Evolutionary conservation across 1,284 basidiomycete species (phyloP).

Genomic region (Hypsizygus ulmarius): DNA sequence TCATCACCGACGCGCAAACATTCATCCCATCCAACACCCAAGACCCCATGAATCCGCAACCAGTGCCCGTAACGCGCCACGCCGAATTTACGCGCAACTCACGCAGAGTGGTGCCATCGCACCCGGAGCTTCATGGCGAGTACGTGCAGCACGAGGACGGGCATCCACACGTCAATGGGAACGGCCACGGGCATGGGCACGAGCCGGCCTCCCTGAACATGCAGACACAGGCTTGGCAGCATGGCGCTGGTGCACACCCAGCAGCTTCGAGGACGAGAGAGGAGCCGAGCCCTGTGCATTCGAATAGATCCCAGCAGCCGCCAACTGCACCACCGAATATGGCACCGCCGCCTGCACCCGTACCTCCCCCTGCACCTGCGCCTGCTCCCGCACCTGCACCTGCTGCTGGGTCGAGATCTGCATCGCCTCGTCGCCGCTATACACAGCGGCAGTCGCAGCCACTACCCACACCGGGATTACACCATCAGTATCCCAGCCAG

Average conservation of each 20-base stretch:
- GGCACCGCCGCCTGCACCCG: constrained; percentile 11
- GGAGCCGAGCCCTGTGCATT: neutral
- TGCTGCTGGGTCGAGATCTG: neutral
- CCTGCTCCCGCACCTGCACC: neutral
- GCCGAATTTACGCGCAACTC: constrained; percentile 56
- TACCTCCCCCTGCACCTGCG: neutral
- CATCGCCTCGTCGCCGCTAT: neutral
- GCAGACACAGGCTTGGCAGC: no score
- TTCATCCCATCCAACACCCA: constrained; percentile 69
- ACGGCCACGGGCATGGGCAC: no score
- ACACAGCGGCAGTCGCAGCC: constrained; percentile 18
- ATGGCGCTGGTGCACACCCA: no score
- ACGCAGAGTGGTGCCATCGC: constrained; percentile 30
- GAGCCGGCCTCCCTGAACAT: no score
- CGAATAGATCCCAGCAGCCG: constrained; percentile 8
- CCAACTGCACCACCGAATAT: constrained; percentile 11
- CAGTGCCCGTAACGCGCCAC: constrained; percentile 41
- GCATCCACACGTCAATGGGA: neutral
- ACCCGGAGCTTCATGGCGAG: neutral
- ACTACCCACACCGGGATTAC: constrained; percentile 15
- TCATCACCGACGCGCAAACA: constrained; percentile 72
- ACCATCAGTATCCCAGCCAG: constrained; percentile 7
- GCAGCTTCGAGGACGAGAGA: no score
- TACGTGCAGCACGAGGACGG: neutral
- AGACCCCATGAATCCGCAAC: constrained; percentile 47